These are phyloP conservation scores for Podospora conica DNA, from an alignment of 495 filamentous ascomycete species.

Conservation along the genomic window DNA sequence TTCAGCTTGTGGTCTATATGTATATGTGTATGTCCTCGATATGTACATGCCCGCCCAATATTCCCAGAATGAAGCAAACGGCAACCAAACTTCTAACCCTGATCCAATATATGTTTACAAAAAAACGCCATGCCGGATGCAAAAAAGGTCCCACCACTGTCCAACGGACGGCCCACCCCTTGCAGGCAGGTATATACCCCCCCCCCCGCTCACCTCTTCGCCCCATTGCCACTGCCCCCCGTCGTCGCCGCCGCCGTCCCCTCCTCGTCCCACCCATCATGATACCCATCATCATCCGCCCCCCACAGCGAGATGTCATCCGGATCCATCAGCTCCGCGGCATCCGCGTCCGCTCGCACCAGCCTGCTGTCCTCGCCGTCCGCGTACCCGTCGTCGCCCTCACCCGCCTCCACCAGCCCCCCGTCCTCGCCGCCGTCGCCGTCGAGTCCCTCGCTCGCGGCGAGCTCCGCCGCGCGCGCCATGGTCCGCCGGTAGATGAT, in stretches of 20 bases:
- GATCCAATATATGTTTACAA: not conserved
- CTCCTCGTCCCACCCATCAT: constrained; percentile 30
- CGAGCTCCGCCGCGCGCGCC: constrained; percentile 74
- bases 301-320: constrained; percentile 59
- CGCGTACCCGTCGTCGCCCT: constrained; percentile 10
- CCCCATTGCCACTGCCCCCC: not conserved
- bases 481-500: constrained; percentile 85
- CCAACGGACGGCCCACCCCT: not conserved
- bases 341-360: constrained; percentile 28
- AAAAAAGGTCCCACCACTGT: not conserved
- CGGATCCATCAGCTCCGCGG: constrained; percentile 43
- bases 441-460: constrained; percentile 66
- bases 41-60: not conserved
- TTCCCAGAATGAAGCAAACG: not conserved
- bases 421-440: constrained; percentile 9
- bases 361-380: constrained; percentile 6
- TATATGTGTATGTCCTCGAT: not conserved
- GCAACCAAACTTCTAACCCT: not conserved
- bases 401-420: constrained; percentile 22
- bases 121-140: constrained; percentile 5
- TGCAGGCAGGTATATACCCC: not conserved
- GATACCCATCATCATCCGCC: constrained; percentile 36
- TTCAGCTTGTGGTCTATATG: not conserved
- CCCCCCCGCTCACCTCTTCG: not conserved
- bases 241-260: not conserved